Evolutionary conservation across 495 filamentous ascomycete species (phyloP).

Genomic region (Aspergillus hancockii): DNA sequence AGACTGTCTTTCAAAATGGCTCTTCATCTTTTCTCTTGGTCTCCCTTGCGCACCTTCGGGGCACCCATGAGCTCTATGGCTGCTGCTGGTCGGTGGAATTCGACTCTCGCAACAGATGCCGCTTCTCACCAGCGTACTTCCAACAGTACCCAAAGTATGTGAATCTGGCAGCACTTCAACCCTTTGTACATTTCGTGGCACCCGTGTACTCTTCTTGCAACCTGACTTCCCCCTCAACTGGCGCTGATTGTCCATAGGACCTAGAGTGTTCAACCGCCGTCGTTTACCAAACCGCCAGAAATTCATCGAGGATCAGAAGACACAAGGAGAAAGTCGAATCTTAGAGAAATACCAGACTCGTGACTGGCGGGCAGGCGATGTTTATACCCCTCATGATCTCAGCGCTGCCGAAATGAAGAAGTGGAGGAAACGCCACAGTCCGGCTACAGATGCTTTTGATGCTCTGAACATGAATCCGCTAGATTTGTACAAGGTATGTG

Average conservation of each 20-base stretch:
- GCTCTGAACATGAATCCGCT: constrained; percentile 77
- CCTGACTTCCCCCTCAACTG: neutral
- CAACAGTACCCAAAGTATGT: constrained; percentile 25
- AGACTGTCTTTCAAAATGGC: constrained; percentile 28
- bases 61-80: constrained; percentile 24
- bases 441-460: constrained; percentile 72
- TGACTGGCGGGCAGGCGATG: constrained; percentile 71
- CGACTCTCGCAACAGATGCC: constrained; percentile 35
- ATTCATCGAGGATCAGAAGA: constrained; percentile 43
- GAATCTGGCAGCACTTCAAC: neutral
- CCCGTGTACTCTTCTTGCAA: neutral
- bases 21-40: constrained; percentile 32
- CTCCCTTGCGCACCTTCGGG: constrained; percentile 32
- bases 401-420: constrained; percentile 71
- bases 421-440: constrained; percentile 54
- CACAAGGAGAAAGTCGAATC: constrained; percentile 37
- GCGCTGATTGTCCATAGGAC: constrained; percentile 17
- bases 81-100: constrained; percentile 42
- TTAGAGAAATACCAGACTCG: constrained; percentile 46
- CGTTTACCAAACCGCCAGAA: constrained; percentile 33
- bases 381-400: constrained; percentile 90
- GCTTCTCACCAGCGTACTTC: constrained; percentile 29
- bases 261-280: constrained; percentile 26
- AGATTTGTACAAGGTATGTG: constrained; percentile 77
- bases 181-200: neutral